phyloP scores from a whole-genome alignment of 2,329 filamentous ascomycete species.

The Diaporthe eres region DNA sequence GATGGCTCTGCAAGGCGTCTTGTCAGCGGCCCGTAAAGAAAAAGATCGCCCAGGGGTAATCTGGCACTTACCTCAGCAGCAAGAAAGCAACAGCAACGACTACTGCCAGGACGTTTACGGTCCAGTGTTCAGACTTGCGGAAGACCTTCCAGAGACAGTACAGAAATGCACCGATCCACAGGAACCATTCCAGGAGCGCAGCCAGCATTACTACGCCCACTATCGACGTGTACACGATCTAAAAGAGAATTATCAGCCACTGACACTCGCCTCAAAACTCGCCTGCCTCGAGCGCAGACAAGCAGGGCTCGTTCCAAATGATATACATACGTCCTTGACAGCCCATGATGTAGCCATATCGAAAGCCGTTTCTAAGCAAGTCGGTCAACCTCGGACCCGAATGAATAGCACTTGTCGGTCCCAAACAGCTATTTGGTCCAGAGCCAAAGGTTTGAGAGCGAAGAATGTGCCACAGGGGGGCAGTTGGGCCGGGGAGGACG shows the following conservation, averaged over 20 bases:
- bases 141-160: conserved; percentile 94
- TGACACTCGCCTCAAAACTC: background rate
- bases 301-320: no score
- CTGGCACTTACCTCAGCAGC: conserved; percentile 74
- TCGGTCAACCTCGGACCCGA: background rate
- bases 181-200: conserved; percentile 91
- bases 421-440: background rate
- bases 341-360: conserved; percentile 40
- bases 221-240: conserved; percentile 90
- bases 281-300: background rate
- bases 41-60: background rate
- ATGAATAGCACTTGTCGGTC: background rate
- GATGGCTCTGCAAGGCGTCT: conserved; percentile 70
- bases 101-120: conserved; percentile 82
- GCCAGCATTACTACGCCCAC: conserved; percentile 86
- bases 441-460: background rate
- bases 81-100: conserved; percentile 82
- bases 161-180: conserved; percentile 93
- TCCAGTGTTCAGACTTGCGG: conserved; percentile 90
- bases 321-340: conserved; percentile 54
- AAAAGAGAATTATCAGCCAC: conserved; percentile 42
- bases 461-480: background rate
- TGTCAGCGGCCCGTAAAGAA: conserved; percentile 1
- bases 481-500: background rate
- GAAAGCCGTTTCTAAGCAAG: conserved; percentile 10